These are phyloP conservation scores for Aspergillus eucalypticola DNA, from an alignment of 2,329 filamentous ascomycete species.

Conservation along the genomic window DNA sequence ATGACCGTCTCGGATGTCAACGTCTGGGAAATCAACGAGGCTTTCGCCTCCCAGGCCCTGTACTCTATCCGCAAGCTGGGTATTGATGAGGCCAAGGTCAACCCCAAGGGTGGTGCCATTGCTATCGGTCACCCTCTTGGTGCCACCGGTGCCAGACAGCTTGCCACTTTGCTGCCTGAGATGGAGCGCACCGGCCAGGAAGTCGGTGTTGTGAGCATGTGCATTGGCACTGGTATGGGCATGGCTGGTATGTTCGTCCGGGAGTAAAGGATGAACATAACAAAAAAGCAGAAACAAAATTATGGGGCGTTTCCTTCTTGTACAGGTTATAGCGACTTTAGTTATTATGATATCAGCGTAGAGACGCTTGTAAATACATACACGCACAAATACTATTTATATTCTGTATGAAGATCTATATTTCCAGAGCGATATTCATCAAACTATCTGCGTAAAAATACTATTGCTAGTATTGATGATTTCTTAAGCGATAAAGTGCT, in stretches of 20 bases:
- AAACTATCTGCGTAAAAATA: no score
- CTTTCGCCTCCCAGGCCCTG: constrained; percentile 64
- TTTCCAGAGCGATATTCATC: fast-evolving
- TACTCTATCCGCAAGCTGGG: constrained; percentile 68
- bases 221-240: constrained; percentile 79
- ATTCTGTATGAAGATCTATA: no score
- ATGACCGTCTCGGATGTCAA: constrained; percentile 69
- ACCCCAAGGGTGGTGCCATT: constrained; percentile 90
- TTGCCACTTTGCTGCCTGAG: constrained; percentile 71
- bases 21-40: constrained; percentile 93
- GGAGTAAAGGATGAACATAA: constrained; percentile 48
- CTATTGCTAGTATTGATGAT: no score
- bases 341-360: constrained; percentile 23
- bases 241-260: constrained; percentile 69
- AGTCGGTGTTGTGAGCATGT: constrained; percentile 89
- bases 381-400: no score
- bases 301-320: constrained; percentile 3
- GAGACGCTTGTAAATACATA: constrained; percentile 19
- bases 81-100: constrained; percentile 69
- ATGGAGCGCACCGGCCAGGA: constrained; percentile 67
- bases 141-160: constrained; percentile 80
- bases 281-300: background rate
- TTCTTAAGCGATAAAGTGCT: no score
- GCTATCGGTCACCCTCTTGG: constrained; percentile 91
- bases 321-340: constrained; percentile 11